Percentiles rank a stretch among this genome's conserved stretches.
Evolutionary conservation across 805 yeast species (phyloP).

Genomic region (Metschnikowia vanudenii): DNA sequence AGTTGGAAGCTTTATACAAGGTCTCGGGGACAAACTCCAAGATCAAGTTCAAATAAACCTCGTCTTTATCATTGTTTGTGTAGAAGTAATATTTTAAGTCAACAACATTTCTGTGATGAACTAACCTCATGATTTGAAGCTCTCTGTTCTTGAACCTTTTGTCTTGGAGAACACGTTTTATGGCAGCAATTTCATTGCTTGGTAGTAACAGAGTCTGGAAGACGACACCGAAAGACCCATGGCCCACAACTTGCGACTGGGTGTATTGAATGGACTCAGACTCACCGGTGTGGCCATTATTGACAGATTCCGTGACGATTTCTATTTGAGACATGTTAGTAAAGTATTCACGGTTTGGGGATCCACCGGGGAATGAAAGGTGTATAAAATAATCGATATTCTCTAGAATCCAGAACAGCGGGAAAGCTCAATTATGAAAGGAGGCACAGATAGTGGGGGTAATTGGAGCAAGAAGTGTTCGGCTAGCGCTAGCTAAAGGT

Average conservation of each 20-base stretch:
- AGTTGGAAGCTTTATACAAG: constrained; percentile 84
- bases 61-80: constrained; percentile 67
- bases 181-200: constrained; percentile 79
- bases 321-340: constrained; percentile 48
- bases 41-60: constrained; percentile 83
- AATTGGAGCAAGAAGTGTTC: background rate
- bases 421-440: no score
- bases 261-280: constrained; percentile 66
- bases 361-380: background rate
- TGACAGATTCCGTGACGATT: constrained; percentile 60
- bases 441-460: background rate
- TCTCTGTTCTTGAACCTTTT: constrained; percentile 92
- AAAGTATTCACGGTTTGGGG: constrained; percentile 7
- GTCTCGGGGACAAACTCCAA: constrained; percentile 96
- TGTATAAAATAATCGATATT: background rate
- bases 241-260: constrained; percentile 90
- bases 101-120: constrained; percentile 83
- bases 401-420: background rate
- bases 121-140: constrained; percentile 88
- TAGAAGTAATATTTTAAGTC: constrained; percentile 86
- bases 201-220: constrained; percentile 80
- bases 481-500: background rate
- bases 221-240: constrained; percentile 99
- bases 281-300: constrained; percentile 70
- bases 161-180: constrained; percentile 95